Conservation (phyloP, 495 filamentous ascomycete genomes). For the Amphirosellinia nigrospora region DNA sequence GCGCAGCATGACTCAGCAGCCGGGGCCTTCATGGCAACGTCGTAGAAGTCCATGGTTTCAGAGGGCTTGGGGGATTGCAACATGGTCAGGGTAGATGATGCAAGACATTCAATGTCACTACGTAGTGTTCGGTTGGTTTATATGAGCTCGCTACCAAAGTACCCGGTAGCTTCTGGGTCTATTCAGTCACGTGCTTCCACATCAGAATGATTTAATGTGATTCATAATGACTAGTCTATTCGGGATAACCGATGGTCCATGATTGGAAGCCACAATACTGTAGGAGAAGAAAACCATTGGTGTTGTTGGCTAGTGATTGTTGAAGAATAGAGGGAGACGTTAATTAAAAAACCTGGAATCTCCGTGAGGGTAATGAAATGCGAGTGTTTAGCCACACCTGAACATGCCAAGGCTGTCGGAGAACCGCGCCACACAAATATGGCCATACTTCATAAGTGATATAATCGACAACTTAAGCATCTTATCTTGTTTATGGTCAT, state of each 20-base stretch:
- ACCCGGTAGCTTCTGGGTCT: not conserved
- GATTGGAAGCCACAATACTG: not conserved
- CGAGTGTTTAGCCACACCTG: not conserved
- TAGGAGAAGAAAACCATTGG: not conserved
- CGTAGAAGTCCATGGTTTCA: conserved; percentile 52
- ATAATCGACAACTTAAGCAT: too few species aligned
- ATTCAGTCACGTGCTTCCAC: not conserved
- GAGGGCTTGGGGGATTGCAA: not conserved
- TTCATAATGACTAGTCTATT: not conserved
- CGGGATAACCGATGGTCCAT: not conserved
- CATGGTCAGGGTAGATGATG: not conserved
- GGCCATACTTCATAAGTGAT: too few species aligned
- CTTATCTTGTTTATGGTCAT: too few species aligned
- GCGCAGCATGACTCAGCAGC: conserved; percentile 33
- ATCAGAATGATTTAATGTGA: not conserved
- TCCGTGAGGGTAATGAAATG: not conserved
- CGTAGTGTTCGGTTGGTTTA: not conserved
- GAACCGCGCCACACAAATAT: too few species aligned
- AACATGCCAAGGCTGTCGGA: not conserved
- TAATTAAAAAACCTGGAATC: conserved; percentile 35
- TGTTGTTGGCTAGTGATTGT: not conserved
- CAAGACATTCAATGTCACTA: not conserved
- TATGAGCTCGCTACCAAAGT: not conserved
- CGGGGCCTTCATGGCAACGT: conserved; percentile 57
- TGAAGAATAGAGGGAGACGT: not conserved